These are phyloP conservation scores for Erodium chrysanthum DNA, from an alignment of 441 rosid genomes.

Conservation along the genomic window DNA sequence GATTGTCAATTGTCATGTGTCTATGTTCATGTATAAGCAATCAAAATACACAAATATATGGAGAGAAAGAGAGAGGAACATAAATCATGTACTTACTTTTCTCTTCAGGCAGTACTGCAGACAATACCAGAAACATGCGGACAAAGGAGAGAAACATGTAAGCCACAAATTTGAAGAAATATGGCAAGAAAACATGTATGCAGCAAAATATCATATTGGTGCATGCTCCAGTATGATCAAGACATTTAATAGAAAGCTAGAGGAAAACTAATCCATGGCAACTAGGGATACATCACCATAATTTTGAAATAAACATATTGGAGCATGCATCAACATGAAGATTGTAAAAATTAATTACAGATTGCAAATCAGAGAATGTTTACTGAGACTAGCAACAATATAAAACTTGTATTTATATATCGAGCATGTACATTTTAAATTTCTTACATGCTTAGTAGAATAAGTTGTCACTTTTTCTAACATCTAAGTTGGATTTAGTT, in stretches of 20 bases:
- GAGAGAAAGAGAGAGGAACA: neutral
- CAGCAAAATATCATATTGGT: neutral
- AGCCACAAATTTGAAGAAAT: conserved; percentile 2
- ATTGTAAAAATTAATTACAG: neutral
- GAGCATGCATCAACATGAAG: neutral
- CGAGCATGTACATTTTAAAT: neutral
- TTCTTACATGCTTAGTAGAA: neutral
- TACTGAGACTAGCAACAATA: neutral
- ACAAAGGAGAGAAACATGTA: conserved; percentile 20
- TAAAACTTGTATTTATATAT: neutral
- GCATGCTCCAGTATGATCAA: neutral
- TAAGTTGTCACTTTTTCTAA: neutral
- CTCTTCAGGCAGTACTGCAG: conserved; percentile 84
- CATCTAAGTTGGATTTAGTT: neutral
- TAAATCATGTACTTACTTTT: conserved; percentile 52
- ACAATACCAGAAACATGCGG: conserved; percentile 31
- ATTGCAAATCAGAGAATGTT: neutral
- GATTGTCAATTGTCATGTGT: neutral
- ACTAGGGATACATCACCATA: neutral
- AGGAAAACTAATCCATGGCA: neutral
- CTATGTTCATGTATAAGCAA: conserved; percentile 10
- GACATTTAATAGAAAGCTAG: neutral
- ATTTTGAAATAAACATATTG: neutral
- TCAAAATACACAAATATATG: conserved; percentile 7
- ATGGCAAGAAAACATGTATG: neutral